phyloP scores from a whole-genome alignment of 306 rosid genomes.

The Prunus armeniaca region DNA sequence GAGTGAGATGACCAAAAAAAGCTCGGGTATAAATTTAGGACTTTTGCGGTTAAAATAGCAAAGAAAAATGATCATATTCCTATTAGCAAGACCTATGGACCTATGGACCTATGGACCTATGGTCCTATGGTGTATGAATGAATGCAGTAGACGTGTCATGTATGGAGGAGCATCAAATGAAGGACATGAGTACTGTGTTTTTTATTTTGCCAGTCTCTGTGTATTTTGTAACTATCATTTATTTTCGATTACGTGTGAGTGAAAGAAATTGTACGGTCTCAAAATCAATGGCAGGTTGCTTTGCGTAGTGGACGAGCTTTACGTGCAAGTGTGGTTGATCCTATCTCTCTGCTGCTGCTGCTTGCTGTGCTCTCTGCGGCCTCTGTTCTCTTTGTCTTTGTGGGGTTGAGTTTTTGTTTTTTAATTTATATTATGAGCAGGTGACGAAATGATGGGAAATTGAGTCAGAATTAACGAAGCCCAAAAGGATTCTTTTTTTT shows the following conservation, averaged over 20 bases:
- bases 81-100: too few relatives aligned
- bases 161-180: too few relatives aligned
- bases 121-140: too few relatives aligned
- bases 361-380: background rate
- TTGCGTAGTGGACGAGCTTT: conserved; percentile 36
- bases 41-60: too few relatives aligned
- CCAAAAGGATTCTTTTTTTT: conserved; percentile 27
- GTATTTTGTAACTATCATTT: background rate
- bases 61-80: too few relatives aligned
- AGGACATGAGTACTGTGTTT: too few relatives aligned
- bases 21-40: too few relatives aligned
- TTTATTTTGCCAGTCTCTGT: too few relatives aligned
- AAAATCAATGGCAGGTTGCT: conserved; percentile 7
- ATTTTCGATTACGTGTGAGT: conserved; percentile 14
- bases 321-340: conserved; percentile 10
- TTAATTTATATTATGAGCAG: background rate
- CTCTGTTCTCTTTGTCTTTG: background rate
- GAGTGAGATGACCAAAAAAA: too few relatives aligned
- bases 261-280: background rate
- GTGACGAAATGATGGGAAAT: conserved; percentile 12
- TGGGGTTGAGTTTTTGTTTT: background rate
- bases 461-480: conserved; percentile 20
- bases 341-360: background rate
- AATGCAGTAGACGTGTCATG: too few relatives aligned
- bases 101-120: too few relatives aligned